Base-by-base conservation (phyloP, 2,329 filamentous ascomycete species). In the Botrytis paeoniae region DNA sequence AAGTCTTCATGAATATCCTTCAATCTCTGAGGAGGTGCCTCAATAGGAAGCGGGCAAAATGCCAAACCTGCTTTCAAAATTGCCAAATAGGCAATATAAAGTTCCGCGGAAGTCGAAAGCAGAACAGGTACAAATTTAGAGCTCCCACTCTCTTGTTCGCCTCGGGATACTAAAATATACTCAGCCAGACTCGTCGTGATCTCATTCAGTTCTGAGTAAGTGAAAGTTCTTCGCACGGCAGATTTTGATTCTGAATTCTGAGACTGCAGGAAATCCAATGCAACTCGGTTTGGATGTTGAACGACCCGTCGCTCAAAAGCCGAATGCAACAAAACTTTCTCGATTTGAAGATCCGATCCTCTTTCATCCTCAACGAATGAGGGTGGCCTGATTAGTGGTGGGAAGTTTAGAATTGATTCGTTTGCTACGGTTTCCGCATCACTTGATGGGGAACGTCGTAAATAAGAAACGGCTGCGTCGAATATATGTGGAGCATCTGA, bases 31-130 rank as follows among this genome's bases (percentile, higher is more conserved):
- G 39, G 54, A 25, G 69, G 69, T 14, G 81, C 75, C 29, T 77
- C 78, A 48, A 81, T 78, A 41, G 79, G 81, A 35, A 82, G 80
- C 1, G 81, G 81, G n/a, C 82, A 76, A 75, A 82, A 82, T 0
- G 76, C 76, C 71, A 80, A 80, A 25, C 80, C 81, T 2, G 80
- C 78, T 57, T 80, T 80, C 73, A 82, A 78, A 48, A 82, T 80
- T 10, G 78, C 81, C n/a, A 80, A 71, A 22, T 81, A 79, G 25
- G 80, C 71, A 1, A 80, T 75, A 69, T 80, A 81, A 7, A 79
- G 79, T 74, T 73, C 35, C 80, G 77, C 32, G 77, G 75, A 74
- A 79, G 81, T 59, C 75, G 80, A 64, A 43, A 70, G 69, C 22
- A 61, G 43, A 8, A 70, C 32, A 32, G 69, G 57, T n/a, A 70